These are phyloP conservation scores for Carex parvula DNA, from an alignment of 176 grass and related monocot species.

Conservation along the genomic window DNA sequence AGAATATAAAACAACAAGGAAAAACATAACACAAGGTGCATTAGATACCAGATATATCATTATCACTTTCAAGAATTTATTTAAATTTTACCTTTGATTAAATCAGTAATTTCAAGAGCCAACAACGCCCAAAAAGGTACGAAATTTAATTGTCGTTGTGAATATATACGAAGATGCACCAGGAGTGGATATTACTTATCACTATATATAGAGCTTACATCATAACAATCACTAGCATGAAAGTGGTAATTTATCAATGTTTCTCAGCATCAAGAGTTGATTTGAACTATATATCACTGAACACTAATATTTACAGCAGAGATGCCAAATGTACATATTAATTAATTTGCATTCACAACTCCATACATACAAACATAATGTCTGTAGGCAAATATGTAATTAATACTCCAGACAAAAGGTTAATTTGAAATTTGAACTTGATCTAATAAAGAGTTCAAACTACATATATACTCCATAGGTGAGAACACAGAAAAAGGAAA, in stretches of 20 bases:
- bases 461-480: background rate
- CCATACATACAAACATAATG: background rate
- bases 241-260: background rate
- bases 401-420: background rate
- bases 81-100: background rate
- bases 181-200: background rate
- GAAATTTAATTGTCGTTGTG: background rate
- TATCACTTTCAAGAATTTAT: background rate
- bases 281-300: background rate
- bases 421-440: constrained; percentile 16
- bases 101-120: background rate
- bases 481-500: background rate
- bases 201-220: background rate
- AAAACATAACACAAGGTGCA: background rate
- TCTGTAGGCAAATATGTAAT: background rate
- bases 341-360: background rate
- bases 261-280: background rate
- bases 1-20: background rate
- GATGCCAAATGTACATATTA: background rate
- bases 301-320: background rate
- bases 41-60: background rate
- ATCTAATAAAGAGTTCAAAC: constrained; percentile 9
- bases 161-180: background rate
- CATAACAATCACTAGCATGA: background rate
- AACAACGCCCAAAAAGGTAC: background rate